Conservation (phyloP, 106 monocot genomes). For the Platanthera zijinensis region DNA sequence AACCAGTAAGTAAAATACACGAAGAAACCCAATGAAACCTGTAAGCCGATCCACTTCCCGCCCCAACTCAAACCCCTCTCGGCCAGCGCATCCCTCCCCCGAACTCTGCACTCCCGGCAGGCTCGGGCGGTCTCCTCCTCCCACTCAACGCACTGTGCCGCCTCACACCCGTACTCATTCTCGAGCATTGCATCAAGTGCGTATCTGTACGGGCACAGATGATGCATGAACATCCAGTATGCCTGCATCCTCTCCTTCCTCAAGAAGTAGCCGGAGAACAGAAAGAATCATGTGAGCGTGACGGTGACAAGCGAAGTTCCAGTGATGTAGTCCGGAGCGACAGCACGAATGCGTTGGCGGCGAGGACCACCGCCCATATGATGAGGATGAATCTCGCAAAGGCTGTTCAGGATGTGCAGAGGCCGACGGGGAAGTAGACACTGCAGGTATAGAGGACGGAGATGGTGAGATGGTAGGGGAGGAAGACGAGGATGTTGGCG, state of each 20-base stretch:
- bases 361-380: conserved; percentile 71
- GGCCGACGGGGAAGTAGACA: conserved; percentile 89
- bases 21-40: conserved; percentile 75
- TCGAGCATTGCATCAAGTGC: conserved; percentile 76
- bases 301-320: conserved; percentile 79
- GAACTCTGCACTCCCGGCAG: conserved; percentile 29
- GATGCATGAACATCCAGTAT: conserved; percentile 87
- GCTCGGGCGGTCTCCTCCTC: conserved; percentile 4
- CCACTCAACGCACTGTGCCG: conserved; percentile 52
- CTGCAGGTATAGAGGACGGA: conserved; percentile 54
- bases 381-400: conserved; percentile 59
- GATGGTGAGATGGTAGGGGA: conserved; percentile 74
- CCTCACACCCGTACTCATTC: conserved; percentile 79
- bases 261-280: conserved; percentile 95
- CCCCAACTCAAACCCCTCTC: conserved; percentile 38
- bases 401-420: conserved; percentile 55
- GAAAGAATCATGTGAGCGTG: conserved; percentile 79
- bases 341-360: conserved; percentile 89
- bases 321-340: conserved; percentile 88
- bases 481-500: conserved; percentile 75
- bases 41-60: conserved; percentile 59
- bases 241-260: conserved; percentile 68
- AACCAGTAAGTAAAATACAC: conserved; percentile 76
- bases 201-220: conserved; percentile 78
- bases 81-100: conserved; percentile 57